phyloP scores from a whole-genome alignment of 2,329 filamentous ascomycete genomes.

The Phialemoniopsis sp. region DNA sequence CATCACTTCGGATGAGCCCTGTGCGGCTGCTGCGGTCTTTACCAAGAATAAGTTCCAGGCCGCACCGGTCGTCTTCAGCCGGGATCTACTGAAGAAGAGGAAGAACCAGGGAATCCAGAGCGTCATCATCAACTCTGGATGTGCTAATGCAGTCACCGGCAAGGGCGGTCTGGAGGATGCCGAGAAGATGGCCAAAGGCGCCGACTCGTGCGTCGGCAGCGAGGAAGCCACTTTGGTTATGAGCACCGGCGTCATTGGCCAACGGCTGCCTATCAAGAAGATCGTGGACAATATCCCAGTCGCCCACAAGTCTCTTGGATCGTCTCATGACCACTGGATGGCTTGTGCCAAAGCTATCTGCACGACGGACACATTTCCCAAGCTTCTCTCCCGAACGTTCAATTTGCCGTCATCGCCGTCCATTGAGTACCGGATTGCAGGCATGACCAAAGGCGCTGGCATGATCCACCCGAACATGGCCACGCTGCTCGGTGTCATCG shows the following conservation, averaged over 20 bases:
- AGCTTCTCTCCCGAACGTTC: constrained; percentile 83
- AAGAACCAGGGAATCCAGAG: constrained; percentile 69
- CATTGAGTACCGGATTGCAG: constrained; percentile 77
- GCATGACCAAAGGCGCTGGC: constrained; percentile 96
- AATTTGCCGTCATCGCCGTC: constrained; percentile 74
- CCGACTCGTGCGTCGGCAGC: constrained; percentile 59
- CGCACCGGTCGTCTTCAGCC: constrained; percentile 84
- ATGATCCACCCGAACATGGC: constrained; percentile 99
- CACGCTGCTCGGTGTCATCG: constrained; percentile 85
- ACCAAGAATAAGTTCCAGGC: constrained; percentile 99
- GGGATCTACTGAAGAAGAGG: constrained; percentile 63
- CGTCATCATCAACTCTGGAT: constrained; percentile 91
- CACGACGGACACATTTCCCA: constrained; percentile 98
- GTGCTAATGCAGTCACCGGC: constrained; percentile 95
- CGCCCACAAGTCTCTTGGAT: constrained; percentile 67
- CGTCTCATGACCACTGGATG: constrained; percentile 82
- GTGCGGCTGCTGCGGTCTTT: constrained; percentile 86
- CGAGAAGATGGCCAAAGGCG: constrained; percentile 72
- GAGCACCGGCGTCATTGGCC: constrained; percentile 97
- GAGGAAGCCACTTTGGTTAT: constrained; percentile 76
- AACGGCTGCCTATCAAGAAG: constrained; percentile 86
- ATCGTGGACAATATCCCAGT: constrained; percentile 79
- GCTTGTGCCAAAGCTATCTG: constrained; percentile 85
- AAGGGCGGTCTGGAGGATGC: constrained; percentile 88
- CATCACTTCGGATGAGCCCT: constrained; percentile 80